These are phyloP conservation scores for Tetrapisispora iriomotensis DNA, from an alignment of 805 yeast genomes.

Conservation along the genomic window DNA sequence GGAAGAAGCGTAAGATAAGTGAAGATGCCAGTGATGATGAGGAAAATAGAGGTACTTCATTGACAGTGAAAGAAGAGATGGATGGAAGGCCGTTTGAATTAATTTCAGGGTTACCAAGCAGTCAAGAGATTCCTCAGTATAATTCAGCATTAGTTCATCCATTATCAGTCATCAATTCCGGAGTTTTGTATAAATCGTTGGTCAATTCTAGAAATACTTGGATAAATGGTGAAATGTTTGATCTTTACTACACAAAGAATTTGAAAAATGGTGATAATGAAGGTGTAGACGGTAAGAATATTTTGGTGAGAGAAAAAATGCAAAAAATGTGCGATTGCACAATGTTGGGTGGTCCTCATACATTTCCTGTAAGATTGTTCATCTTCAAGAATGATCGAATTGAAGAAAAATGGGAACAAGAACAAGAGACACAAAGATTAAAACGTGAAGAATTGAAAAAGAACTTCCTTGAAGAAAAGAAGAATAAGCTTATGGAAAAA, in stretches of 20 bases:
- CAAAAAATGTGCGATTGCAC: conserved; percentile 73
- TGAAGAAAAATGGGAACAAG: conserved; percentile 39
- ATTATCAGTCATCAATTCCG: conserved; percentile 60
- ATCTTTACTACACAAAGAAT: conserved; percentile 70
- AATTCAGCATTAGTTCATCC: conserved; percentile 54
- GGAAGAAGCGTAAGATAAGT: background rate
- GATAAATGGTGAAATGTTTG: conserved; percentile 60
- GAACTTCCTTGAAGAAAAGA: conserved; percentile 27
- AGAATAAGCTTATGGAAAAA: conserved; percentile 18
- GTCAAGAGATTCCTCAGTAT: conserved; percentile 44
- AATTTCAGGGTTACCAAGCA: conserved; percentile 57
- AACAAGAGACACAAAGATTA: conserved; percentile 30
- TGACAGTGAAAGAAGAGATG: background rate
- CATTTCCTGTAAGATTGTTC: conserved; percentile 65
- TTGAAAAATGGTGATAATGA: conserved; percentile 34
- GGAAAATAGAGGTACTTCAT: background rate
- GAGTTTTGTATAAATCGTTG: conserved; percentile 60
- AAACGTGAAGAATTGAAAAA: conserved; percentile 30
- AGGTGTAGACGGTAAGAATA: conserved; percentile 4
- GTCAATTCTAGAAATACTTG: conserved; percentile 63
- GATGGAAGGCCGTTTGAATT: conserved; percentile 51
- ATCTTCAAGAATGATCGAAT: conserved; percentile 74
- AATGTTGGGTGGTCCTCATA: conserved; percentile 73
- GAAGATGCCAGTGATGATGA: conserved; percentile 1
- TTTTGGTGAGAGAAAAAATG: conserved; percentile 62